Percentiles rank a stretch among this genome's conserved stretches.
phyloP scores from a whole-genome alignment of 2,329 filamentous ascomycete genomes.

The Calonectria leucothoes region DNA sequence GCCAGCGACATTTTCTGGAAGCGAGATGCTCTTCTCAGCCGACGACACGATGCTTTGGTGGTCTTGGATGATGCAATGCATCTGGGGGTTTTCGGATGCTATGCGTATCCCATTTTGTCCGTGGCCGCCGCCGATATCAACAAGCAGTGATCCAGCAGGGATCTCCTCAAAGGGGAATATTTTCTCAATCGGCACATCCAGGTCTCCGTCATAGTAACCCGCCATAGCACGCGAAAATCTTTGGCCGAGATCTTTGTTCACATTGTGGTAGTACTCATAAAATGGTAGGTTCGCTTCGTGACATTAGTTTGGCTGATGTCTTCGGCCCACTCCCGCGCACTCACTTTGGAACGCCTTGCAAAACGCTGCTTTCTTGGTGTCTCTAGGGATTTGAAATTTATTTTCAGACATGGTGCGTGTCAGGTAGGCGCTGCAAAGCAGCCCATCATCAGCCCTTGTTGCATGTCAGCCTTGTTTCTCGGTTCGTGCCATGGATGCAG shows the following conservation, averaged over 20 bases:
- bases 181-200: neutral
- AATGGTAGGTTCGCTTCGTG: neutral
- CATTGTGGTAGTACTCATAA: neutral
- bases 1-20: neutral
- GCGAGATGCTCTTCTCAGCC: neutral
- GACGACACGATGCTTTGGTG: neutral
- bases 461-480: neutral
- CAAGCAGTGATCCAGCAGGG: neutral
- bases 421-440: neutral
- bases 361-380: neutral
- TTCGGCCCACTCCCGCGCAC: neutral
- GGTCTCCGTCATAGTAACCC: neutral
- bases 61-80: neutral
- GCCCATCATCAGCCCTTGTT: neutral
- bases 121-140: neutral
- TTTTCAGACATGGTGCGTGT: neutral
- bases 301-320: neutral
- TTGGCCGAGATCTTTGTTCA: neutral
- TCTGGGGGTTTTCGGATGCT: neutral
- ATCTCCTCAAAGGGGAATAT: neutral
- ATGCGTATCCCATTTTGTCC: neutral
- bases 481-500: no score
- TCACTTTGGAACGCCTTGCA: neutral
- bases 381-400: neutral
- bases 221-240: neutral